These are phyloP conservation scores for Arachis hypogaea DNA, from an alignment of 306 rosid genomes.

Conservation along the genomic window DNA sequence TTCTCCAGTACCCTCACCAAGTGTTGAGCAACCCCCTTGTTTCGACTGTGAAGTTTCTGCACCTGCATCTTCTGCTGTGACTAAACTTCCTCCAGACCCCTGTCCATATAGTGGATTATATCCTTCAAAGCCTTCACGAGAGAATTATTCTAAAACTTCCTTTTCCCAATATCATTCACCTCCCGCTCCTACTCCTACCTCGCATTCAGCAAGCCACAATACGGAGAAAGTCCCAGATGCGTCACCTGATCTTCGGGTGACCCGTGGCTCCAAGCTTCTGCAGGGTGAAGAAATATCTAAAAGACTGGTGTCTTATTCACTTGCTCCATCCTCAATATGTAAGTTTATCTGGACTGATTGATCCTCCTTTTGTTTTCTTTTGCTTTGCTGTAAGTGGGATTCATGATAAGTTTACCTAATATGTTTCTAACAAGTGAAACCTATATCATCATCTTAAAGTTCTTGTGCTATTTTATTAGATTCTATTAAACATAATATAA, in stretches of 20 bases:
- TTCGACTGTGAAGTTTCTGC: conserved; percentile 45
- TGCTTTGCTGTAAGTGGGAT: conserved; percentile 27
- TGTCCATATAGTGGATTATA: conserved; percentile 48
- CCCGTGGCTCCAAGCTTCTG: conserved; percentile 44
- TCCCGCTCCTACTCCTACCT: conserved; percentile 48
- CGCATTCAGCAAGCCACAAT: conserved; percentile 44
- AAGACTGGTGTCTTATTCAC: conserved; percentile 45
- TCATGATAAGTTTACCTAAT: conserved; percentile 12
- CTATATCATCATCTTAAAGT: conserved; percentile 14
- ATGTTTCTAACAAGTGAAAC: conserved; percentile 3
- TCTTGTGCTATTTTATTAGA: conserved; percentile 18
- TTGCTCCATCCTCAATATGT: conserved; percentile 59
- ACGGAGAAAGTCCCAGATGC: conserved; percentile 46
- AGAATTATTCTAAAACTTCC: conserved; percentile 45
- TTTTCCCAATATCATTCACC: conserved; percentile 48
- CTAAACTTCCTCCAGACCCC: conserved; percentile 53
- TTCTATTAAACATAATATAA: conserved; percentile 4
- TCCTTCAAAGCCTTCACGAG: conserved; percentile 51
- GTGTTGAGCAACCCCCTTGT: conserved; percentile 48
- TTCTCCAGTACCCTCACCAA: conserved; percentile 49
- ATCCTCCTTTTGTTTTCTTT: conserved; percentile 14
- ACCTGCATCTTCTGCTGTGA: conserved; percentile 57
- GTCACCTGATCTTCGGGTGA: conserved; percentile 45
- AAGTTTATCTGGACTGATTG: conserved; percentile 44
- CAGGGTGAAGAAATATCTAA: conserved; percentile 45